phyloP scores from a whole-genome alignment of 129 eudicot genomes.

The Centaurea solstitialis region DNA sequence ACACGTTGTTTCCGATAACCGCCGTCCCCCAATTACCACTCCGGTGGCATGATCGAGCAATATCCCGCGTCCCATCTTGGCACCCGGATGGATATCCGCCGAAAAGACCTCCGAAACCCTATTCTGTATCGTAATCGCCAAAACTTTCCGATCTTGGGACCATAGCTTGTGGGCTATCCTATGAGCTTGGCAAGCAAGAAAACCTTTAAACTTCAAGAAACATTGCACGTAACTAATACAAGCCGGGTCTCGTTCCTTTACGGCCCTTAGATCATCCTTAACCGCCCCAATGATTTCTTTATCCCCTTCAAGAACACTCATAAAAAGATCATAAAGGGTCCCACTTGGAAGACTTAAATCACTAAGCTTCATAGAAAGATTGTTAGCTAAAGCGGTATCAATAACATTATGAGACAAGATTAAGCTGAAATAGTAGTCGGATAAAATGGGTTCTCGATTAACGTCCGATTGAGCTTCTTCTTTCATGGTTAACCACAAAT shows the following conservation, averaged over 20 bases:
- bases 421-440: constrained; percentile 51
- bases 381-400: constrained; percentile 45
- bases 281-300: constrained; percentile 13
- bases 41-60: constrained; percentile 81
- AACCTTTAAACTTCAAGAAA: constrained; percentile 82
- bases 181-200: constrained; percentile 60
- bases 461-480: constrained; percentile 65
- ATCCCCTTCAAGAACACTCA: constrained; percentile 18
- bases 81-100: constrained; percentile 71
- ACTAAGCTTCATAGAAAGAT: constrained; percentile 43
- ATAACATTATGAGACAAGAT: constrained; percentile 43
- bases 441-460: constrained; percentile 70
- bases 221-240: constrained; percentile 84
- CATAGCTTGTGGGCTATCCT: constrained; percentile 59
- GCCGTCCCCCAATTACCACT: constrained; percentile 63
- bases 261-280: constrained; percentile 33
- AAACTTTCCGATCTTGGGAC: constrained; percentile 36
- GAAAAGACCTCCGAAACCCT: constrained; percentile 62
- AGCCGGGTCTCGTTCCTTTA: constrained; percentile 91
- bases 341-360: constrained; percentile 29
- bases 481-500: constrained; percentile 64
- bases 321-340: constrained; percentile 22
- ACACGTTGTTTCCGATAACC: constrained; percentile 53
- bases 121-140: constrained; percentile 44
- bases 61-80: constrained; percentile 53